phyloP scores from a whole-genome alignment of 1,139 yeast genomes.

The Wickerhamomyces sp. region DNA sequence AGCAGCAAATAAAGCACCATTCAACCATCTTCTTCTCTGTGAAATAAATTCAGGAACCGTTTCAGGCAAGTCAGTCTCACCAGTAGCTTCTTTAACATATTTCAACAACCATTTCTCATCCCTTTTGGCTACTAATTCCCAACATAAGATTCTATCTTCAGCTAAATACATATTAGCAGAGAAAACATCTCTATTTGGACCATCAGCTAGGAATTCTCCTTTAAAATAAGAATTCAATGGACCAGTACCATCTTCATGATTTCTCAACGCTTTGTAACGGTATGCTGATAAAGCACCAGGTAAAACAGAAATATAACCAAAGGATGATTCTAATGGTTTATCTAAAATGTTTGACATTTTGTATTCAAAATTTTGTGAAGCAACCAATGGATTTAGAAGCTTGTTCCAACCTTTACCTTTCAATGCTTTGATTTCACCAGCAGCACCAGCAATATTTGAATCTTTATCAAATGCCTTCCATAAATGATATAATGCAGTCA shows the following conservation, averaged over 20 bases:
- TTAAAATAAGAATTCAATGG: constrained; percentile 85
- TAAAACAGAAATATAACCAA: constrained; percentile 88
- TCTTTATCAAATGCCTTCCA: constrained; percentile 98
- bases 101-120: constrained; percentile 88
- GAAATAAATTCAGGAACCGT: constrained; percentile 83
- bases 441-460: constrained; percentile 96
- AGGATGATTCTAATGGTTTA: constrained; percentile 88
- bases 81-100: constrained; percentile 89
- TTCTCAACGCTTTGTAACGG: constrained; percentile 79
- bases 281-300: constrained; percentile 98
- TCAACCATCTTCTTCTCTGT: constrained; percentile 96
- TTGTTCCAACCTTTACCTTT: constrained; percentile 82
- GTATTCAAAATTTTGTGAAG: constrained; percentile 95
- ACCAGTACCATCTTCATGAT: constrained; percentile 88
- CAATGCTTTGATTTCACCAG: constrained; percentile 94
- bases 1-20: constrained; percentile 97
- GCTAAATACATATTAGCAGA: constrained; percentile 97
- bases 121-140: constrained; percentile 91
- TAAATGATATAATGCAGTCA: constrained; percentile 77
- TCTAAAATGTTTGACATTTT: constrained; percentile 94
- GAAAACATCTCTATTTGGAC: constrained; percentile 68
- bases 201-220: constrained; percentile 67
- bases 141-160: constrained; percentile 93
- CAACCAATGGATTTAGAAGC: constrained; percentile 83
- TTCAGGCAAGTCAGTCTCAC: constrained; percentile 98